These are phyloP conservation scores for Puya raimondii DNA, from an alignment of 176 grass and related monocot genomes.

Conservation along the genomic window DNA sequence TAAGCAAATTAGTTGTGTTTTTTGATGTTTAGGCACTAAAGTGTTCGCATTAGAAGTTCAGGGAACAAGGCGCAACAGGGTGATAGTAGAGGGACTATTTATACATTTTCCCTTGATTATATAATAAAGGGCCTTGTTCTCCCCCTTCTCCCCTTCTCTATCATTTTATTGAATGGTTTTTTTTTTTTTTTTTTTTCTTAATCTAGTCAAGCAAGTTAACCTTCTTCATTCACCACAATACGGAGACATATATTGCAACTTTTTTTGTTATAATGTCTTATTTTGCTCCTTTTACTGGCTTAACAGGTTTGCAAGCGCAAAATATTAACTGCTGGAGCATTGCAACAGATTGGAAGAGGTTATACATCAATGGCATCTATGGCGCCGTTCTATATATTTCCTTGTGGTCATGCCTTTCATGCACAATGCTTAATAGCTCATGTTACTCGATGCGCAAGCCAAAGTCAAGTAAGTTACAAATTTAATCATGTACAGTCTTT, in stretches of 20 bases:
- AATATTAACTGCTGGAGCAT: constrained; percentile 76
- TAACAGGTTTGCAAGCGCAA: constrained; percentile 69
- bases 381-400: constrained; percentile 94
- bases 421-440: constrained; percentile 84
- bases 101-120: too few relatives aligned
- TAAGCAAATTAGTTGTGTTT: too few relatives aligned
- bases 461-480: constrained; percentile 47
- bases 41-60: too few relatives aligned
- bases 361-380: constrained; percentile 68
- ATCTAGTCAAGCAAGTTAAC: background rate
- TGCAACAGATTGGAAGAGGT: constrained; percentile 58
- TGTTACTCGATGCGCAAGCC: constrained; percentile 64
- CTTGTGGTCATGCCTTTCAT: constrained; percentile 87
- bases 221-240: background rate
- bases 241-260: background rate
- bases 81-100: too few relatives aligned
- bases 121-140: too few relatives aligned
- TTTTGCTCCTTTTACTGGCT: constrained; percentile 5
- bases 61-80: too few relatives aligned
- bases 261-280: background rate
- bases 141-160: too few relatives aligned
- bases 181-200: too few relatives aligned
- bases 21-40: too few relatives aligned
- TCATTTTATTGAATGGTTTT: too few relatives aligned
- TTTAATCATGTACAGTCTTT: background rate